phyloP scores from a whole-genome alignment of 768 basidiomycete species.

The Serendipita sp. region DNA sequence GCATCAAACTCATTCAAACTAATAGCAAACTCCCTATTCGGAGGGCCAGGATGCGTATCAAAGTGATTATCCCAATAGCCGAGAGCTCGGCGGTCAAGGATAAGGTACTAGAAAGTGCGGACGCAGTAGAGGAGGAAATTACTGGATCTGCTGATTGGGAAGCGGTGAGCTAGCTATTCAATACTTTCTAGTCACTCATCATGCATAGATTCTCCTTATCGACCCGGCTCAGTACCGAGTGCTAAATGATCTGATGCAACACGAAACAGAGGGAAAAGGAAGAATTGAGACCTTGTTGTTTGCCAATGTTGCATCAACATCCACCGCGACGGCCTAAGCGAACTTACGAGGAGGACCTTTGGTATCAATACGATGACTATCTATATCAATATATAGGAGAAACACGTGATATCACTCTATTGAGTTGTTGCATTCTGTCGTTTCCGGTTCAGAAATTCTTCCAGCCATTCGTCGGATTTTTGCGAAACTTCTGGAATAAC shows the following conservation, averaged over 20 bases:
- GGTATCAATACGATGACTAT: background rate
- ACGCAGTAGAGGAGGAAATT: constrained; percentile 73
- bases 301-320: constrained; percentile 35
- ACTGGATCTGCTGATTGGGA: constrained; percentile 66
- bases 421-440: background rate
- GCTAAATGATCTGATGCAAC: constrained; percentile 78
- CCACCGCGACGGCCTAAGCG: constrained; percentile 1
- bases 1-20: constrained; percentile 67
- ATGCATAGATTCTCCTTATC: constrained; percentile 67
- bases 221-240: constrained; percentile 84
- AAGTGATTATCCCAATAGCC: constrained; percentile 49
- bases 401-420: background rate
- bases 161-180: constrained; percentile 38
- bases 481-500: constrained; percentile 20
- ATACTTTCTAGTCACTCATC: background rate
- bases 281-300: constrained; percentile 55
- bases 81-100: constrained; percentile 52
- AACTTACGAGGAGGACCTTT: no score
- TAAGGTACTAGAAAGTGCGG: constrained; percentile 53
- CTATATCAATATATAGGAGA: constrained; percentile 9
- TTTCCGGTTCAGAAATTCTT: background rate
- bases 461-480: constrained; percentile 8
- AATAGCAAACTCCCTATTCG: constrained; percentile 83
- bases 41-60: constrained; percentile 82
- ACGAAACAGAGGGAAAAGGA: constrained; percentile 78